Evolutionary conservation across 2,329 filamentous ascomycete genomes (phyloP), one percentile per base, ranked within the genome.

Genomic region (Immersiporthe knoxdaviesiana): DNA sequence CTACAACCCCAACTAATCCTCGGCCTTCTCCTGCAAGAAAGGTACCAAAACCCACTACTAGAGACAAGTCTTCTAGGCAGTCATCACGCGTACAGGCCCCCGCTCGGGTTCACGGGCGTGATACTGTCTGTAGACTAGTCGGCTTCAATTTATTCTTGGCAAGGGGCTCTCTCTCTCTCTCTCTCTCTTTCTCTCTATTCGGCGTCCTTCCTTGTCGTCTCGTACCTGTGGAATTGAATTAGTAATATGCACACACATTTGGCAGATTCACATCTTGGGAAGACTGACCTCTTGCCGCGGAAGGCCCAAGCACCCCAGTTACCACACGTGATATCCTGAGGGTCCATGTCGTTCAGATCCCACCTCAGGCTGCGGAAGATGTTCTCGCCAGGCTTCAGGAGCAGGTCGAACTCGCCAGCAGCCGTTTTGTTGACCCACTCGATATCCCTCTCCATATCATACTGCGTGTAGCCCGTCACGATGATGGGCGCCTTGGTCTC

Each of bases 261-360:
- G 5, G 2, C 1, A 1, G 41, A 35, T 39, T n/a, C 14, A 10
- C 39, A 47, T 7, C 60, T 71, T 66, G 70, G 63, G 8, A 64
- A 50, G 63, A 80, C 88, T 75, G 87, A 97, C 88, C 95, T 91
- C 88, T 99, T 99, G 75, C 96, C 96, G 81, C 96, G 89, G 84
- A 99, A 99, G 18, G 91, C 94, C 93, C 97, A 99, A 1, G 97
- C 84, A 14, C 96, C 96, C 93, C 94, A 99, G 80, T 99, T 99
- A 67, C 96, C 95, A 76, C 93, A 97, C 75, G 91, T 97, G 72
- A 98, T 85, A 79, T 98, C 96, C 77, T 97, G 92, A 8, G 95
- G 94, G 78, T 97, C 96, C 72, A 96, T 83, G 77, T 99, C 97
- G 77, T 99, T 97, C 76, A 99, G 80, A 81, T 99, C 97, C 97